phyloP scores from a whole-genome alignment of 2,329 filamentous ascomycete genomes.

The Colletotrichum zoysiae region DNA sequence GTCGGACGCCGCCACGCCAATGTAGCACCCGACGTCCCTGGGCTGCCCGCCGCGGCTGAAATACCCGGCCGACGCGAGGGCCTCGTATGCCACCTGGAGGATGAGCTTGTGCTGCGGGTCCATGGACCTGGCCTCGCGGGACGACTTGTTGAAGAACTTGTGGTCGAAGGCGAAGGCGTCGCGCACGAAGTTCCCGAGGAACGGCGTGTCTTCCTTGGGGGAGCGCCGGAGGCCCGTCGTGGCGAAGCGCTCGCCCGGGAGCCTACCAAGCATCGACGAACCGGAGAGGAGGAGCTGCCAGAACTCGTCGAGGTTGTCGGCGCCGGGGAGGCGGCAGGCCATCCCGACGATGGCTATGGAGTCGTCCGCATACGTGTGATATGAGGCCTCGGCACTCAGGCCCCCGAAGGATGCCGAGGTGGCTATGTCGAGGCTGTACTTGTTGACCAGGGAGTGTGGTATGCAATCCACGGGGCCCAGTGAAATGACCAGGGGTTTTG shows the following conservation, averaged over 20 bases:
- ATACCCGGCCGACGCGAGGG: slow-evolving; percentile 45
- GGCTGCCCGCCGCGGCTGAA: slow-evolving; percentile 32
- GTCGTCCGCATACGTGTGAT: too few species aligned
- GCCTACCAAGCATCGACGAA: background rate
- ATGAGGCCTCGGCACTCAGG: too few species aligned
- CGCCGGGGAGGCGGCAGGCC: slow-evolving; percentile 58
- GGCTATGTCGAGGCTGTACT: too few species aligned
- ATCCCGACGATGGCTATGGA: slow-evolving; percentile 55
- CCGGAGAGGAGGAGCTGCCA: slow-evolving; percentile 48
- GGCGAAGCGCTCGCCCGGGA: too few species aligned
- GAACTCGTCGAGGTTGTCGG: slow-evolving; percentile 51
- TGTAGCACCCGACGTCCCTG: slow-evolving; percentile 49
- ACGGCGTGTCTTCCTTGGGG: too few species aligned
- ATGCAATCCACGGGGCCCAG: too few species aligned
- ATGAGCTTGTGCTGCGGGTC: slow-evolving; percentile 50
- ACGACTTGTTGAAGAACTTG: slow-evolving; percentile 54
- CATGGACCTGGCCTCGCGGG: slow-evolving; percentile 47
- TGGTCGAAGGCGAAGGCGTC: slow-evolving; percentile 51
- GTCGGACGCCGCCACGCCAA: slow-evolving; percentile 41
- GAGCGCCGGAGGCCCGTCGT: too few species aligned
- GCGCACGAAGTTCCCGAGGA: too few species aligned
- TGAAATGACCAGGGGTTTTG: too few species aligned
- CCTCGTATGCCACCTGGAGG: slow-evolving; percentile 53
- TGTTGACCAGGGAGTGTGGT: too few species aligned
- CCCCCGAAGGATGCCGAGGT: too few species aligned